phyloP scores from a whole-genome alignment of 805 yeast species.

The Teunomyces pallodes region DNA sequence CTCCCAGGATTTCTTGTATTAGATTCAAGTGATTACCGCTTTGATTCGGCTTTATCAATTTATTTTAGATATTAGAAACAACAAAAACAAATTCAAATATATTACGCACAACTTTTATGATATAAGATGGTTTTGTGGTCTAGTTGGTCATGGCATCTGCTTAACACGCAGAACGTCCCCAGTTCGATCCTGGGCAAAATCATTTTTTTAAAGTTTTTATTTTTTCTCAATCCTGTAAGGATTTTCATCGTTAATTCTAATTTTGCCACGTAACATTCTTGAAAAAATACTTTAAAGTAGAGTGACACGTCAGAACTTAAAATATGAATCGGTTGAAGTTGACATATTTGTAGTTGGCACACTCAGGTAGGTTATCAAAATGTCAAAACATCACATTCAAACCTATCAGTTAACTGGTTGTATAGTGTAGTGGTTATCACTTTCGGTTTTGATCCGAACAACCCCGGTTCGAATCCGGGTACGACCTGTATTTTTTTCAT shows the following conservation, averaged over 20 bases:
- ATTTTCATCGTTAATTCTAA: neutral
- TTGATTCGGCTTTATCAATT: too few relatives aligned
- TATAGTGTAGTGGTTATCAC: slow-evolving; percentile 83
- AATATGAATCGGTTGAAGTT: too few relatives aligned
- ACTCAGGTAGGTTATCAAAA: too few relatives aligned
- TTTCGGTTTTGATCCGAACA: slow-evolving; percentile 77
- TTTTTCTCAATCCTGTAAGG: neutral
- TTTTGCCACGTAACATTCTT: neutral
- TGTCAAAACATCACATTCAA: too few relatives aligned
- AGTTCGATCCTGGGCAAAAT: slow-evolving; percentile 99
- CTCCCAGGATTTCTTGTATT: too few relatives aligned
- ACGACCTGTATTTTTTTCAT: slow-evolving; percentile 48
- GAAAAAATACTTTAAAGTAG: neutral
- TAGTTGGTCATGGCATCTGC: slow-evolving; percentile 99
- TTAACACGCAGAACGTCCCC: slow-evolving; percentile 99
- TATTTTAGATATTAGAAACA: neutral
- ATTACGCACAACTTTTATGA: neutral
- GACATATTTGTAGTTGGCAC: too few relatives aligned
- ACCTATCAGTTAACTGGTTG: slow-evolving; percentile 22
- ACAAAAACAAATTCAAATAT: neutral
- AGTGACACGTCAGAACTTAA: too few relatives aligned
- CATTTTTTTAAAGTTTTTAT: slow-evolving; percentile 34
- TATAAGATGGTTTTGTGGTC: slow-evolving; percentile 82
- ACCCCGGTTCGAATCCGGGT: slow-evolving; percentile 87
- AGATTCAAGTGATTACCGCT: too few relatives aligned